A percentile compares a stretch with the other conserved stretches of the same genome.
Conservation (phyloP, 495 filamentous ascomycete species). For the Penicillium ucsense region DNA sequence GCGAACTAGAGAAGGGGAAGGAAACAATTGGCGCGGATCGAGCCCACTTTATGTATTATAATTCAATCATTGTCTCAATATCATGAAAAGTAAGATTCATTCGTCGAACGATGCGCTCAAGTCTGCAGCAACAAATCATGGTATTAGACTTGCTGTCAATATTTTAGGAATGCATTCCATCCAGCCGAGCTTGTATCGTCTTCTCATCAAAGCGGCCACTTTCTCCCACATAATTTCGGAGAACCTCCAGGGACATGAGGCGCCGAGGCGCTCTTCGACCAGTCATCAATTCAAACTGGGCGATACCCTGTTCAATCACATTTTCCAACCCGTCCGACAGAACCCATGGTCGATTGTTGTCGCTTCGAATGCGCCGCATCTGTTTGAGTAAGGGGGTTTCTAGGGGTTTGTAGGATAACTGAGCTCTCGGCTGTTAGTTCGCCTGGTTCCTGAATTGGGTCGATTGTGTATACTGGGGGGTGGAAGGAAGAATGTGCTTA, state of each 20-base stretch:
- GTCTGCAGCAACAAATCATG: too few species aligned
- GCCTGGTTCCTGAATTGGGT: too few species aligned
- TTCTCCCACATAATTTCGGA: conserved; percentile 41
- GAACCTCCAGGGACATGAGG: conserved; percentile 61
- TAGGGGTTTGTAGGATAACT: conserved; percentile 66
- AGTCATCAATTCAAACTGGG: conserved; percentile 76
- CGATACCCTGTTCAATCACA: conserved; percentile 71
- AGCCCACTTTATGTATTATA: too few species aligned
- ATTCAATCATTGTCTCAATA: too few species aligned
- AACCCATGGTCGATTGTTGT: conserved; percentile 59
- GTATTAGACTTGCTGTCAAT: background rate
- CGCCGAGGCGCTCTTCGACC: conserved; percentile 68
- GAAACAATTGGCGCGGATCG: too few species aligned
- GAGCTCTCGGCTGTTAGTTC: background rate
- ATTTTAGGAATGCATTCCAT: conserved; percentile 17
- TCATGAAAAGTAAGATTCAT: too few species aligned
- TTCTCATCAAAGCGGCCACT: conserved; percentile 34
- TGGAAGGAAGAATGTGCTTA: conserved; percentile 13
- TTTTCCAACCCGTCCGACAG: conserved; percentile 74
- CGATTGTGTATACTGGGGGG: too few species aligned
- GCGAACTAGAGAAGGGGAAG: too few species aligned
- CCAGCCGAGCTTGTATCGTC: conserved; percentile 32
- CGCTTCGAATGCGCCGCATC: conserved; percentile 46
- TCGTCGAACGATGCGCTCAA: too few species aligned
- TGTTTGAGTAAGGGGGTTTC: conserved; percentile 63